These are phyloP conservation scores for Gloeophyllum trabeum DNA, from an alignment of 768 basidiomycete species.

Conservation along the genomic window DNA sequence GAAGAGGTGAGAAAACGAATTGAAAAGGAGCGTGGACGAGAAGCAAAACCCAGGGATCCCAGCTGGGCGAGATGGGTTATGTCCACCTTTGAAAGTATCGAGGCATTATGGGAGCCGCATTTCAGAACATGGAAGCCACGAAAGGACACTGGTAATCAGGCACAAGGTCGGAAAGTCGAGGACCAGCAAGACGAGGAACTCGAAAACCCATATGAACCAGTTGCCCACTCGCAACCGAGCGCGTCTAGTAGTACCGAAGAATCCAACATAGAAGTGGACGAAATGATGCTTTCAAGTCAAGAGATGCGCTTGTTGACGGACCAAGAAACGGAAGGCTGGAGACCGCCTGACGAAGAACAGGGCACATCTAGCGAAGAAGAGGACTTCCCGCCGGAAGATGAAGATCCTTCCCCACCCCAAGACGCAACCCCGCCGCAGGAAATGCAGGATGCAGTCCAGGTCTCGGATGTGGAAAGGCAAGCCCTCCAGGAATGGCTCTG, in stretches of 20 bases:
- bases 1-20: slow-evolving; percentile 58
- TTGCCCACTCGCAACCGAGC: background rate
- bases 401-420: slow-evolving; percentile 9
- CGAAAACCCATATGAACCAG: too few species aligned
- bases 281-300: slow-evolving; percentile 36
- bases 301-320: slow-evolving; percentile 30
- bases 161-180: too few species aligned
- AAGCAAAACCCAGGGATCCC: slow-evolving; percentile 13
- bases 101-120: slow-evolving; percentile 70
- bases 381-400: slow-evolving; percentile 17
- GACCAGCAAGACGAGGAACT: too few species aligned
- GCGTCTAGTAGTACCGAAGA: background rate
- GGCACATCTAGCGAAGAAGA: slow-evolving; percentile 14
- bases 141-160: too few species aligned
- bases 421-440: background rate
- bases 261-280: slow-evolving; percentile 29
- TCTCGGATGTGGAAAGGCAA: background rate
- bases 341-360: slow-evolving; percentile 10
- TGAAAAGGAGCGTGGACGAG: slow-evolving; percentile 27
- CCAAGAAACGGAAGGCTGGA: slow-evolving; percentile 16
- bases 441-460: background rate
- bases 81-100: slow-evolving; percentile 85
- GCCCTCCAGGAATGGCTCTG: too few species aligned
- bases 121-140: slow-evolving; percentile 52
- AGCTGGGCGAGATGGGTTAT: slow-evolving; percentile 69